Evolutionary conservation across 23 red algal genomes (phyloP).

Genomic region (Chondrus crispus): DNA sequence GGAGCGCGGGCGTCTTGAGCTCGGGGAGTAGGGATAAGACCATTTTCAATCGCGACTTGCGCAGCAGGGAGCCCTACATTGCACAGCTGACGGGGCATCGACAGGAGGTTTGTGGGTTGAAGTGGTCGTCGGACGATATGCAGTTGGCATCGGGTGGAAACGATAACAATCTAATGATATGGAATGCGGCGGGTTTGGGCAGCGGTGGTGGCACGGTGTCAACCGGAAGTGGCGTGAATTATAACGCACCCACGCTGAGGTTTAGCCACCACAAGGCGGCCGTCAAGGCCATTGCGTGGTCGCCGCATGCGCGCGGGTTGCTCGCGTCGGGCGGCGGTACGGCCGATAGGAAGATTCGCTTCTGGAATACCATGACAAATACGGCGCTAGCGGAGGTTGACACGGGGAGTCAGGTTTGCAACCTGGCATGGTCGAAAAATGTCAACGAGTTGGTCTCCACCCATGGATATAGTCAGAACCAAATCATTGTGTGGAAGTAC

Average conservation of each 20-base stretch:
- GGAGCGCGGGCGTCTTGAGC: slow-evolving; percentile 54
- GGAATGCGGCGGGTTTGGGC: slow-evolving; percentile 39
- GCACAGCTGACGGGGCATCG: slow-evolving; percentile 58
- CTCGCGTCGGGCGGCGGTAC: slow-evolving; percentile 90
- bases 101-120: slow-evolving; percentile 93
- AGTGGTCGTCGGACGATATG: slow-evolving; percentile 78
- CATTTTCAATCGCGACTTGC: slow-evolving; percentile 81
- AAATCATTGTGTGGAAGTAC: slow-evolving; percentile 97
- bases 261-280: slow-evolving; percentile 84
- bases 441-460: slow-evolving; percentile 95
- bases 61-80: slow-evolving; percentile 40
- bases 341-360: slow-evolving; percentile 86
- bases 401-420: slow-evolving; percentile 95
- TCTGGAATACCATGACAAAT: slow-evolving; percentile 76
- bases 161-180: slow-evolving; percentile 93
- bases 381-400: slow-evolving; percentile 59
- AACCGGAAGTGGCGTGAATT: not conserved
- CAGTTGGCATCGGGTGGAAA: slow-evolving; percentile 95
- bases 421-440: slow-evolving; percentile 86
- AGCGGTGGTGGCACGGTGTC: not conserved
- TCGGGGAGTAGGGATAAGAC: slow-evolving; percentile 79
- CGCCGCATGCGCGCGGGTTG: slow-evolving; percentile 86
- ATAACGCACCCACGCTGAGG: slow-evolving; percentile 27
- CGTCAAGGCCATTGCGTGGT: slow-evolving; percentile 98
- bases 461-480: slow-evolving; percentile 97